Percentiles rank a stretch among this genome's conserved stretches.
Evolutionary conservation across 148 eudicot species (phyloP).

Genomic region (Silene uniflora): DNA sequence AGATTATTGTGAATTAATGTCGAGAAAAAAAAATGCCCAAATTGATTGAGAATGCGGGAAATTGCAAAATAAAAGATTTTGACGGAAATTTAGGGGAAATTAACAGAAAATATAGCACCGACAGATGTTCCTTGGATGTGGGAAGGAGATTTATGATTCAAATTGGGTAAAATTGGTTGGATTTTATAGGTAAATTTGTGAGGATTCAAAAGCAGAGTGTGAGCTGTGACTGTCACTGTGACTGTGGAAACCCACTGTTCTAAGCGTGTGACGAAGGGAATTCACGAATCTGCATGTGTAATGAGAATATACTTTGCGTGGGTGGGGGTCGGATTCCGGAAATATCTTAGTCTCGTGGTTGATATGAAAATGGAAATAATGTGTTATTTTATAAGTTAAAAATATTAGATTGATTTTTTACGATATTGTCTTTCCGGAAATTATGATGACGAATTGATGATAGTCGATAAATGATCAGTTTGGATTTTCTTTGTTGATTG

Average conservation of each 20-base stretch:
- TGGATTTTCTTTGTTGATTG: no score
- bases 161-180: background rate
- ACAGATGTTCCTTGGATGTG: background rate
- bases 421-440: no score
- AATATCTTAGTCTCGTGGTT: no score
- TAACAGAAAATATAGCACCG: constrained; percentile 20
- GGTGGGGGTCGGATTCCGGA: no score
- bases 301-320: no score
- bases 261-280: no score
- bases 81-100: background rate
- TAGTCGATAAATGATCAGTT: no score
- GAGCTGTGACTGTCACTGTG: background rate
- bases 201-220: background rate
- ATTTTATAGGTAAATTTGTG: background rate
- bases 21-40: background rate
- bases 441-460: no score
- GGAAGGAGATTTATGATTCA: background rate
- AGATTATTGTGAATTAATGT: background rate
- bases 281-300: no score
- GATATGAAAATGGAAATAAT: no score
- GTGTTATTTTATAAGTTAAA: no score
- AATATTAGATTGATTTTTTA: no score
- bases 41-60: background rate
- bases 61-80: background rate
- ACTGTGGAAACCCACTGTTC: background rate